These are phyloP conservation scores for Wickerhamiella pararugosa DNA, from an alignment of 1,139 yeast genomes.

Conservation along the genomic window DNA sequence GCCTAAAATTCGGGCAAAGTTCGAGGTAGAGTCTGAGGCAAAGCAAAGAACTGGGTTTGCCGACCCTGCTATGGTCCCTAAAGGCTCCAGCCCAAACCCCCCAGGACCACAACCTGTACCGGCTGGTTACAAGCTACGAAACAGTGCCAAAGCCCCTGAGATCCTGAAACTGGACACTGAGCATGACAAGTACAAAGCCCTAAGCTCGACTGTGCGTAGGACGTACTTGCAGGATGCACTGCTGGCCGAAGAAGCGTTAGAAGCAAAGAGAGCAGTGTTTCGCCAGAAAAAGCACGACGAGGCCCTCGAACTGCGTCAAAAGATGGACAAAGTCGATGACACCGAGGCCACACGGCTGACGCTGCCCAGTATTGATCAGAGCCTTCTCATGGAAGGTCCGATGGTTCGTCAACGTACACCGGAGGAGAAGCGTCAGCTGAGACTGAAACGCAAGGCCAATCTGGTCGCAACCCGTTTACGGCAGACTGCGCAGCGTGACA, in stretches of 20 bases:
- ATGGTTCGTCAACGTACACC: constrained; percentile 56
- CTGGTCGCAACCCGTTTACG: constrained; percentile 32
- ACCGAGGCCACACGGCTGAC: constrained; percentile 49
- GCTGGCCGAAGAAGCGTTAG: constrained; percentile 40
- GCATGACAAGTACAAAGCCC: constrained; percentile 39
- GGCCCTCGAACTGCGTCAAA: constrained; percentile 24
- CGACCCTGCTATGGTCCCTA: constrained; percentile 59
- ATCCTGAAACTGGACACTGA: constrained; percentile 25
- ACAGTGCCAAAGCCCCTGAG: constrained; percentile 33
- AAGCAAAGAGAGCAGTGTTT: constrained; percentile 28
- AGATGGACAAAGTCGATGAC: constrained; percentile 24
- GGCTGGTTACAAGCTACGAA: constrained; percentile 41
- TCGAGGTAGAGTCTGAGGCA: constrained; percentile 27
- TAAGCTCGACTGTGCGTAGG: constrained; percentile 58
- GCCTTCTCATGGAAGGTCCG: constrained; percentile 42
- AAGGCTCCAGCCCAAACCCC: constrained; percentile 43
- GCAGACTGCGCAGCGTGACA: constrained; percentile 35
- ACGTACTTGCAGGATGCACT: constrained; percentile 55
- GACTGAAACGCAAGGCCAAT: constrained; percentile 39
- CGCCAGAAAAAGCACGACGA: constrained; percentile 21
- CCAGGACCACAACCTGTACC: constrained; percentile 38
- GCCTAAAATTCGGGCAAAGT: constrained; percentile 32
- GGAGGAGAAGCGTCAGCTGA: constrained; percentile 41
- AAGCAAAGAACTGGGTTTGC: constrained; percentile 53
- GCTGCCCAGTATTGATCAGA: constrained; percentile 61